Percentiles rank a stretch among this genome's conserved stretches.
phyloP scores from a whole-genome alignment of 371 early-diverging fungal species.

The Apophysomyces ossiformis region DNA sequence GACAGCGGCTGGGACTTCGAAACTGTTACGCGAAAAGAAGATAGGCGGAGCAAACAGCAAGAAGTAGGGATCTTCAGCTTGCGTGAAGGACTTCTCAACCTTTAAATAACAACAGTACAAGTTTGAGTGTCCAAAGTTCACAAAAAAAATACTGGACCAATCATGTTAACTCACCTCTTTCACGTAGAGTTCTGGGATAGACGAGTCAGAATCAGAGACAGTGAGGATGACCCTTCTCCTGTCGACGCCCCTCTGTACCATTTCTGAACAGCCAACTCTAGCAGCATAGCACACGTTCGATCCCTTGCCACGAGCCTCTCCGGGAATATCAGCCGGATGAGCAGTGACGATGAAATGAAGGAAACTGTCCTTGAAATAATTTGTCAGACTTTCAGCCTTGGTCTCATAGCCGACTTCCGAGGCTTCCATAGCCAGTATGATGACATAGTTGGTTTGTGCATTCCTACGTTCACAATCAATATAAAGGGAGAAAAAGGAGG shows the following conservation, averaged over 20 bases:
- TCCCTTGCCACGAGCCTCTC: slow-evolving; percentile 74
- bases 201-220: slow-evolving; percentile 73
- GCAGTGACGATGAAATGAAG: slow-evolving; percentile 66
- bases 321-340: slow-evolving; percentile 66
- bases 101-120: slow-evolving; percentile 7
- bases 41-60: slow-evolving; percentile 67
- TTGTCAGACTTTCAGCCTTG: slow-evolving; percentile 60
- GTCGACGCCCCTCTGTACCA: slow-evolving; percentile 34
- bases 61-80: slow-evolving; percentile 36
- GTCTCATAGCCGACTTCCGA: slow-evolving; percentile 54
- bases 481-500: slow-evolving; percentile 16
- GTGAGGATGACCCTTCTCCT: slow-evolving; percentile 60
- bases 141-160: background rate
- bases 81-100: slow-evolving; percentile 28
- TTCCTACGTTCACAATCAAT: slow-evolving; percentile 25
- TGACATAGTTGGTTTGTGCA: slow-evolving; percentile 47
- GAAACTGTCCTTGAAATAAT: slow-evolving; percentile 61
- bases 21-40: slow-evolving; percentile 71
- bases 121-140: background rate
- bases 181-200: slow-evolving; percentile 66
- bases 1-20: slow-evolving; percentile 70
- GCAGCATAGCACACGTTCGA: slow-evolving; percentile 75
- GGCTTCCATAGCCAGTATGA: slow-evolving; percentile 77
- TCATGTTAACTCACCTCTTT: slow-evolving; percentile 23
- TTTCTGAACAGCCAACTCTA: slow-evolving; percentile 28